Evolutionary conservation across 495 filamentous ascomycete species (phyloP), one percentile per base, ranked within the genome.

Genomic region (Trypethelium eluteriae): DNA sequence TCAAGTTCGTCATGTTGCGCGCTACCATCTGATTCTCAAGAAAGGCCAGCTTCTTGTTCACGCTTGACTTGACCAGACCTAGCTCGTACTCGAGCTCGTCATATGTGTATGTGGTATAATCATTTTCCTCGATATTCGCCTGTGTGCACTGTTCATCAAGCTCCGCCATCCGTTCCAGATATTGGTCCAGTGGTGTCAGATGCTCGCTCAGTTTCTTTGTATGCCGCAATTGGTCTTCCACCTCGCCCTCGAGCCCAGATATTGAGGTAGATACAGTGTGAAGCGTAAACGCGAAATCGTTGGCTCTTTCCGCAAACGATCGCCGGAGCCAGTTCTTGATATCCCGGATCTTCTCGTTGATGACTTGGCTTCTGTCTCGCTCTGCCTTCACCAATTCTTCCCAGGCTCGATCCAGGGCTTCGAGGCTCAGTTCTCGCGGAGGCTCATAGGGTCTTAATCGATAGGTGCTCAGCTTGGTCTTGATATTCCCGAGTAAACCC

Each of bases 81-180:
- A 97, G 82, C 75, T 98, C 94, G 81, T 98, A 98, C 57, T 86
- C 86, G 25, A 98, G 84, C 75, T 98, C 94, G 74, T 98, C 94
- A 72, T 96, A 91, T 11, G 92, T 95, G 78, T 96, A 97, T 2
- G 93, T 96, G 4, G 94, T 98, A 78, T 93, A 96, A 77, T 98
- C 94, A 76, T 98, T 98, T 74, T 98, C 94, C 76, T 98, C 94
- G 57, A 97, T 96, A 75, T 98, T 98, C 56, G 94, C 94, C 80
- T 98, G 93, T 50, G 86, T 85, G 74, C 95, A 98, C 77, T 96
- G 91, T 70, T 85, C 83, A 71, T 95, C 92, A 38, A 96, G 81
- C 11, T 84, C 86, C 3, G 84, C 88, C 70, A 98, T 93, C 66
- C 88, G 88, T 66, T 89, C 83, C 32, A 98, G 84, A 77, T 91